phyloP scores from a whole-genome alignment of 73 alveolate species.

The Paramecium sexaurelia region DNA sequence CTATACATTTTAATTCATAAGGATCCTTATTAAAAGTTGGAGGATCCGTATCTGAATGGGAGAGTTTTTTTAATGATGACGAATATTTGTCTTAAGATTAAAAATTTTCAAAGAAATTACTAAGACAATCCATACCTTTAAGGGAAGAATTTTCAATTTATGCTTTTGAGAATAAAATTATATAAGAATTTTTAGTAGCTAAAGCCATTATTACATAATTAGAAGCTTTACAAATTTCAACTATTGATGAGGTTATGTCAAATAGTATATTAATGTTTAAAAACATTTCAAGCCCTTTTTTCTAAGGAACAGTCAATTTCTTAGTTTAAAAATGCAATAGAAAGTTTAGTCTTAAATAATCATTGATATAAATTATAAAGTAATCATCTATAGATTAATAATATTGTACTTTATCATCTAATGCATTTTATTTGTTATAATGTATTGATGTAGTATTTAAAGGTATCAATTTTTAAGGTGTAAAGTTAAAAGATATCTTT shows the following conservation, averaged over 20 bases:
- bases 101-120: background rate
- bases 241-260: background rate
- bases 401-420: background rate
- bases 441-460: background rate
- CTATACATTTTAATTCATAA: background rate
- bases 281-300: background rate
- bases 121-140: background rate
- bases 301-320: background rate
- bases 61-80: background rate
- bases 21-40: background rate
- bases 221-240: background rate
- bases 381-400: background rate
- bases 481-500: background rate
- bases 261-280: background rate
- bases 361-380: background rate
- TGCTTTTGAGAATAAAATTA: slow-evolving; percentile 7
- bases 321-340: background rate
- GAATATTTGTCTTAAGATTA: background rate
- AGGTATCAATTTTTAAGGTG: background rate
- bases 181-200: slow-evolving; percentile 4
- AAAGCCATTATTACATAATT: background rate
- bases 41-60: background rate
- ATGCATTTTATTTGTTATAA: background rate
- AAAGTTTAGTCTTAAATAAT: background rate
- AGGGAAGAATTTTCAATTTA: background rate